Conservation (phyloP, 768 basidiomycete species). For the Mycena haematopus region DNA sequence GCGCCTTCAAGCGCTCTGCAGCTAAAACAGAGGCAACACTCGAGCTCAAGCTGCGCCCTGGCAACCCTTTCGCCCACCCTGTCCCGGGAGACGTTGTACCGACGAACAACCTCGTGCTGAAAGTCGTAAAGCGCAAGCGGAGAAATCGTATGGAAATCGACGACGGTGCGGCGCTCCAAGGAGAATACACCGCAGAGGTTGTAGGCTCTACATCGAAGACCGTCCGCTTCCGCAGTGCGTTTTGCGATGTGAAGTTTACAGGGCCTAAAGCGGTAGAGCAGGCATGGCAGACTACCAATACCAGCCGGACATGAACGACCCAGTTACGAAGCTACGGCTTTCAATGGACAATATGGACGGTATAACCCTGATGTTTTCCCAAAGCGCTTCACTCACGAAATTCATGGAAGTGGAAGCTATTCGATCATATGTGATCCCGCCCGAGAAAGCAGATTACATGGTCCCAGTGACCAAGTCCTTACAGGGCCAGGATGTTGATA, state of each 20-base stretch:
- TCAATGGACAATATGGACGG: constrained; percentile 87
- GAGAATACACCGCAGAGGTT: constrained; percentile 78
- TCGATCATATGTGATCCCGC: constrained; percentile 69
- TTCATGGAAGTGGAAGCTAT: constrained; percentile 69
- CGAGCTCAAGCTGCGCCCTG: constrained; percentile 78
- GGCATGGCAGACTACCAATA: constrained; percentile 96
- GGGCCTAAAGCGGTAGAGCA: constrained; percentile 36
- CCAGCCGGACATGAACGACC: constrained; percentile 75
- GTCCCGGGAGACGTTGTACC: constrained; percentile 79
- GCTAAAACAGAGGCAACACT: constrained; percentile 65
- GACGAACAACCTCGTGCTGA: constrained; percentile 85
- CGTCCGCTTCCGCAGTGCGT: constrained; percentile 88
- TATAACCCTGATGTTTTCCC: constrained; percentile 41
- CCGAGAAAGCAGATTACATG: constrained; percentile 70
- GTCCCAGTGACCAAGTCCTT: constrained; percentile 36
- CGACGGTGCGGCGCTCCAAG: constrained; percentile 44
- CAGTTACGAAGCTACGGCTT: constrained; percentile 67
- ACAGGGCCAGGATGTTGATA: constrained; percentile 34
- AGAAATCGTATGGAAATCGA: constrained; percentile 32
- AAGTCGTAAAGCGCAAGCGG: constrained; percentile 74
- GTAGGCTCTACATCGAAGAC: constrained; percentile 83
- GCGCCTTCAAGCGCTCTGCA: constrained; percentile 74
- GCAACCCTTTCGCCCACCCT: constrained; percentile 82
- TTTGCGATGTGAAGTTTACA: not conserved
- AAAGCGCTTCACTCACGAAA: constrained; percentile 3